Evolutionary conservation across 352 stramenopile species (phyloP).

Genomic region (Phytopythium aichiense): DNA sequence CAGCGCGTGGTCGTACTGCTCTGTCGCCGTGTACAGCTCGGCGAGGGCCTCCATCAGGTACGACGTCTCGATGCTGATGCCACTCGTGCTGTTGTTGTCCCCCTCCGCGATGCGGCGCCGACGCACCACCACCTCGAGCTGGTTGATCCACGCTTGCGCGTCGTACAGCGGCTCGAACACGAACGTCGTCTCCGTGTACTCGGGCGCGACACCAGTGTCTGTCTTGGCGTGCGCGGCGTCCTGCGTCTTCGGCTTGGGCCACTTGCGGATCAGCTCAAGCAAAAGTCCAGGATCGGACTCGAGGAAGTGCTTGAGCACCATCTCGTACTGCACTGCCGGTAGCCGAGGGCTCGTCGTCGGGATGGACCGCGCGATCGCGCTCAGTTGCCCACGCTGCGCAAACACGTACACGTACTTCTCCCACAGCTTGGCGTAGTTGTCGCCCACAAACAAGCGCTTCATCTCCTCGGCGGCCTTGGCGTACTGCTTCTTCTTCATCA

Average conservation of each 20-base stretch:
- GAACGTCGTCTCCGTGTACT: conserved; percentile 68
- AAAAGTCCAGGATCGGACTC: conserved; percentile 74
- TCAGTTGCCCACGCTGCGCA: conserved; percentile 68
- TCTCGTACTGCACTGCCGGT: conserved; percentile 73
- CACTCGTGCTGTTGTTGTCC: conserved; percentile 21
- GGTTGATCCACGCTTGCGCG: conserved; percentile 75
- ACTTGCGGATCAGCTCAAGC: conserved; percentile 78
- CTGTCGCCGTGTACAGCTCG: conserved; percentile 75
- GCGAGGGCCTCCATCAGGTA: conserved; percentile 81
- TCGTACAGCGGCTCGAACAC: conserved; percentile 81
- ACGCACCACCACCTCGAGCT: conserved; percentile 71
- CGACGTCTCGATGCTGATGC: conserved; percentile 72
- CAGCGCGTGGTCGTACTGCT: conserved; percentile 79
- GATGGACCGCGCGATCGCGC: conserved; percentile 65
- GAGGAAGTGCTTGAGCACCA: conserved; percentile 83
- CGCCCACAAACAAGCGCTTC: conserved; percentile 58
- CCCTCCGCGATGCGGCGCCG: conserved; percentile 66
- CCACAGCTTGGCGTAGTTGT: conserved; percentile 68
- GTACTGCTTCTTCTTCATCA: conserved; percentile 72
- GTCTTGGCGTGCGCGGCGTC: conserved; percentile 18
- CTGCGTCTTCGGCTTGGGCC: conserved; percentile 64
- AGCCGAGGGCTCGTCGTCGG: conserved; percentile 69
- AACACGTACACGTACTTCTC: conserved; percentile 89
- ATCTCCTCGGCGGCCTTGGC: conserved; percentile 72
- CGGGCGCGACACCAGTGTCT: conserved; percentile 30